Percentiles rank a stretch among this genome's conserved stretches.
These are phyloP conservation scores for Diaporthe sp. DNA, from an alignment of 2,329 filamentous ascomycete species.

Conservation along the genomic window DNA sequence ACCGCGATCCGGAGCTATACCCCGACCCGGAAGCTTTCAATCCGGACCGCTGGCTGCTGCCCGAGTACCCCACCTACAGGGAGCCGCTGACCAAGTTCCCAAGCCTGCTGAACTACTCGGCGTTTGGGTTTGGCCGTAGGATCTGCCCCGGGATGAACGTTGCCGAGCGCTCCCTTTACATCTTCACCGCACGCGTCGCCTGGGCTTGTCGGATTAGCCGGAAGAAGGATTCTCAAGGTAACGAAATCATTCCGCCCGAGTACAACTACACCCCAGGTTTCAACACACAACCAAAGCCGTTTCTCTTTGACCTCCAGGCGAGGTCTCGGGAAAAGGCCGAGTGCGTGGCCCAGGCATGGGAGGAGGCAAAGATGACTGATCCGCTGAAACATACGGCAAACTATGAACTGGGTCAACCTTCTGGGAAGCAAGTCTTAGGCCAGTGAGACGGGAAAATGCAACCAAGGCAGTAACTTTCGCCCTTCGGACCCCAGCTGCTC, in stretches of 20 bases:
- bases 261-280: not conserved
- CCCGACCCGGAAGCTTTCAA: not conserved
- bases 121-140: not conserved
- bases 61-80: not conserved
- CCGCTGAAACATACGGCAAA: conserved; percentile 7
- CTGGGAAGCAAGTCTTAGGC: not conserved
- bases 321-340: not conserved
- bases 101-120: not conserved
- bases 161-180: not conserved
- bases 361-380: not conserved
- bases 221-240: not conserved
- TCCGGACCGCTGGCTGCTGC: not conserved
- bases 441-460: not conserved
- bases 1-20: not conserved
- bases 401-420: not conserved
- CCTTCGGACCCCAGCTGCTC: not conserved
- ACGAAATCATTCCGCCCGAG: not conserved
- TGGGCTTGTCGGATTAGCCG: not conserved
- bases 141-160: not conserved
- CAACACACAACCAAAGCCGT: not conserved
- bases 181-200: not conserved
- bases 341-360: not conserved
- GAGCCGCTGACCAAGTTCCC: conserved; percentile 2
- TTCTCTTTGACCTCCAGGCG: conserved; percentile 6
- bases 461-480: not conserved